Evolutionary conservation across 176 grass and related monocot genomes (phyloP).

Genomic region (Musa itinerans): DNA sequence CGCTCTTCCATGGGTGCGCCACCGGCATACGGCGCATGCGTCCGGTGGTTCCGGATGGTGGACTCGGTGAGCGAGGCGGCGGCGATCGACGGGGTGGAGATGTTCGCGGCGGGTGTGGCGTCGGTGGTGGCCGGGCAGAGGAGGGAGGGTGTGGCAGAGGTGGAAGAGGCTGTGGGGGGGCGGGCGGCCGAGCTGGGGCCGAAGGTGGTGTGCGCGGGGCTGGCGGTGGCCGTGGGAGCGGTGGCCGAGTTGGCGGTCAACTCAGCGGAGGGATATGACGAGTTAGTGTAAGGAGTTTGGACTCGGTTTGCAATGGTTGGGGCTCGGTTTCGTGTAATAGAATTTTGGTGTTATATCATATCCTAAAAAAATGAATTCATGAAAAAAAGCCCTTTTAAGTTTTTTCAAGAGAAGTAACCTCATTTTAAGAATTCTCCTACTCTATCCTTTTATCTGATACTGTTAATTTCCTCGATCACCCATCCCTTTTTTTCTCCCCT

Average conservation of each 20-base stretch:
- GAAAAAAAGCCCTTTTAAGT: too few species aligned
- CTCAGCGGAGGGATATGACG: slow-evolving; percentile 31
- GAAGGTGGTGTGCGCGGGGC: slow-evolving; percentile 14
- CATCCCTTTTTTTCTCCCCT: too few species aligned
- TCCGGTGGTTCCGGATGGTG: slow-evolving; percentile 44
- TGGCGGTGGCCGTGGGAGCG: slow-evolving; percentile 6
- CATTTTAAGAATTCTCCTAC: too few species aligned
- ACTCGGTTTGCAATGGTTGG: neutral
- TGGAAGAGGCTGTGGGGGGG: too few species aligned
- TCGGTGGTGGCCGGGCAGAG: slow-evolving; percentile 20
- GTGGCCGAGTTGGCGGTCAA: slow-evolving; percentile 4
- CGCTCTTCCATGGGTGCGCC: neutral
- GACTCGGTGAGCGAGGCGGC: slow-evolving; percentile 55
- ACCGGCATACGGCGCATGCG: slow-evolving; percentile 45
- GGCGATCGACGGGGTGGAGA: slow-evolving; percentile 82
- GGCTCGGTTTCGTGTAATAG: too few species aligned
- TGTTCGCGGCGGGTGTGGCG: slow-evolving; percentile 46
- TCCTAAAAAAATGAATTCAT: too few species aligned
- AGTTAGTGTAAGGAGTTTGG: slow-evolving; percentile 30
- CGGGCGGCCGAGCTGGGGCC: neutral
- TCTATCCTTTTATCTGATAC: too few species aligned
- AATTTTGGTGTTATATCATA: too few species aligned
- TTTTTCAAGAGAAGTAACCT: too few species aligned
- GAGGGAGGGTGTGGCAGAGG: too few species aligned
- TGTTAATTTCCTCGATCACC: too few species aligned